Conservation (phyloP, 768 basidiomycete species). For the Mycena crocata region DNA sequence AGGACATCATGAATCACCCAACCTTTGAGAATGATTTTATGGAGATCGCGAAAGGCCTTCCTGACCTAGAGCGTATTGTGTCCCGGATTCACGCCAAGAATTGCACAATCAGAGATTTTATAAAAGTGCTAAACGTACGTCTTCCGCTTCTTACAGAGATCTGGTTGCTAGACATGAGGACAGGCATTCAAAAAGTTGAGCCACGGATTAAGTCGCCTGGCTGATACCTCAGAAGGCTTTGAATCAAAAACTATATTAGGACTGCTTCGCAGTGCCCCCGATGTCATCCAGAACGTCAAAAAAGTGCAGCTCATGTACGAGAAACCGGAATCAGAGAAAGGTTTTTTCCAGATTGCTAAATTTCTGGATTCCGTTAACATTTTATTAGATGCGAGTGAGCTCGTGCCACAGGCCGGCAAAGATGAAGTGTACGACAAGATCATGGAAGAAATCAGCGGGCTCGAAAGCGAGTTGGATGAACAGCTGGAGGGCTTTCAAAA, state of each 20-base stretch:
- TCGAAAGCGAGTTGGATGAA: constrained; percentile 80
- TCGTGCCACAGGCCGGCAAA: constrained; percentile 87
- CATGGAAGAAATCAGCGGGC: constrained; percentile 70
- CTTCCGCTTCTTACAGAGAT: background rate
- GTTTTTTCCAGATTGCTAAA: constrained; percentile 49
- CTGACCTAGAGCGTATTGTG: constrained; percentile 93
- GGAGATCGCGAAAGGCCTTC: constrained; percentile 81
- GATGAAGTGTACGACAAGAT: constrained; percentile 88
- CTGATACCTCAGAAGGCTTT: constrained; percentile 77
- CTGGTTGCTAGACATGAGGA: background rate
- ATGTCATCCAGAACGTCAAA: constrained; percentile 76
- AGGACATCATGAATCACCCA: constrained; percentile 87
- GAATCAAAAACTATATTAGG: constrained; percentile 80
- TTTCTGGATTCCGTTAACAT: background rate
- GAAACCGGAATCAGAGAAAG: constrained; percentile 65
- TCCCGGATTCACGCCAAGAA: constrained; percentile 95
- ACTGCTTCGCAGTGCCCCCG: constrained; percentile 84
- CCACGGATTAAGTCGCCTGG: constrained; percentile 71
- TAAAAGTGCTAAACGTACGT: constrained; percentile 80
- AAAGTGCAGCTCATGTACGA: constrained; percentile 80
- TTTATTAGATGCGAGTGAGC: constrained; percentile 68
- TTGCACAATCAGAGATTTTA: constrained; percentile 88
- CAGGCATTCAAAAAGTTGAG: constrained; percentile 84
- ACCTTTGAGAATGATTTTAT: constrained; percentile 83
- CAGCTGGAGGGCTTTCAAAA: constrained; percentile 75